Evolutionary conservation across 2,329 filamentous ascomycete species (phyloP).

Genomic region (Colletotrichum viniferum): DNA sequence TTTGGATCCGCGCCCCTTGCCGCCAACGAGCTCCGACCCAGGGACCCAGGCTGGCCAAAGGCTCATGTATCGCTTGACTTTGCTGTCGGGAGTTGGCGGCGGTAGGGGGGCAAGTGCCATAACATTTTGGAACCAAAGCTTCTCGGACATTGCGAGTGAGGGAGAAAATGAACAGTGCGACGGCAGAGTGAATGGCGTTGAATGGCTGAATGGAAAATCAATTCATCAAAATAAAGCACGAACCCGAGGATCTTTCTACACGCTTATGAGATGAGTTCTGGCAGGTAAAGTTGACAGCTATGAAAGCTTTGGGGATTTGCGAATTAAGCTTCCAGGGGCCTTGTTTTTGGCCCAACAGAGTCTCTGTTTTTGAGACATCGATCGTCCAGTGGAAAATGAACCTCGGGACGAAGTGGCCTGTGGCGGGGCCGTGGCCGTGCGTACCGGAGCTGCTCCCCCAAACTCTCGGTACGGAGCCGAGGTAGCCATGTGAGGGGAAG

Average conservation of each 20-base stretch:
- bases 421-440: constrained; percentile 14
- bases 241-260: neutral
- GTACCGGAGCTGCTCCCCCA: neutral
- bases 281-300: neutral
- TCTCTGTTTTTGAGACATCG: neutral
- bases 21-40: constrained; percentile 14
- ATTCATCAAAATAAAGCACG: neutral
- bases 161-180: neutral
- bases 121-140: constrained; percentile 7
- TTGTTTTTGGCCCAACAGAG: neutral
- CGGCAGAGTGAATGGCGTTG: neutral
- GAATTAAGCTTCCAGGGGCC: neutral
- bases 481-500: constrained; percentile 15
- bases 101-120: constrained; percentile 12
- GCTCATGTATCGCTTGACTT: constrained; percentile 15
- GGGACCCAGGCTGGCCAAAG: constrained; percentile 20
- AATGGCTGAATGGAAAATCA: neutral
- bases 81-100: neutral
- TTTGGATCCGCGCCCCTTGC: constrained; percentile 7
- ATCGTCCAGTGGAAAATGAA: neutral
- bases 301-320: neutral
- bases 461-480: constrained; percentile 14
- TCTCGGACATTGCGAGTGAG: constrained; percentile 2
- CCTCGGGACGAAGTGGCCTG: constrained; percentile 15
- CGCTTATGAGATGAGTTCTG: neutral